phyloP scores from a whole-genome alignment of 768 basidiomycete genomes.

The Inosperma sp. region DNA sequence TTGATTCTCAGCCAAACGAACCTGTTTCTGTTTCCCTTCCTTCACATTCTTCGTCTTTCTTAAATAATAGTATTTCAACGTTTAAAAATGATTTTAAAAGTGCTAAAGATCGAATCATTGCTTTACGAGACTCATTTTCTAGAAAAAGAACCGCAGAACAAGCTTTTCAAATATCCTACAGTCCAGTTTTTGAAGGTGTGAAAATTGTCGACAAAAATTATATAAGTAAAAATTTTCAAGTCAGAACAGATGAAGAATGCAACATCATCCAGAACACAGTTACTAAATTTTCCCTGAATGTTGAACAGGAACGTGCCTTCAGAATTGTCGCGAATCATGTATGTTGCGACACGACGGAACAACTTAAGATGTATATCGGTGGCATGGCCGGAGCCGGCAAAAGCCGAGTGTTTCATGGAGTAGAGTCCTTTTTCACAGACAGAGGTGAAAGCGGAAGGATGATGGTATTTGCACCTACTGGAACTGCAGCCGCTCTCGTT shows the following conservation, averaged over 20 bases:
- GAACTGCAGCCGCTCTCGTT: conserved; percentile 27
- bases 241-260: conserved; percentile 18
- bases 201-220: not conserved
- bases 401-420: conserved; percentile 22
- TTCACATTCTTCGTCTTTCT: no score
- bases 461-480: conserved; percentile 30
- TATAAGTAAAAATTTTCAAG: not conserved
- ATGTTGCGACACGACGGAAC: conserved; percentile 11
- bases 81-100: no score
- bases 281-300: conserved; percentile 18
- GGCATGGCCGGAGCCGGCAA: conserved; percentile 33
- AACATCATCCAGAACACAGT: not conserved
- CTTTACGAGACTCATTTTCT: no score
- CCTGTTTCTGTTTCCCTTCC: no score
- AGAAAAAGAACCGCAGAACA: no score
- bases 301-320: conserved; percentile 30
- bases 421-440: conserved; percentile 19
- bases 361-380: conserved; percentile 28
- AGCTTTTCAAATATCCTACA: no score
- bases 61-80: no score
- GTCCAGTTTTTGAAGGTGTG: not conserved
- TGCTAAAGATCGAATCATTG: no score
- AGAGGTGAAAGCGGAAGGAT: conserved; percentile 20
- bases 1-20: no score
- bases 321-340: conserved; percentile 25